Conservation (phyloP, 164 flowering plant species). For the Aristolochia californica region DNA sequence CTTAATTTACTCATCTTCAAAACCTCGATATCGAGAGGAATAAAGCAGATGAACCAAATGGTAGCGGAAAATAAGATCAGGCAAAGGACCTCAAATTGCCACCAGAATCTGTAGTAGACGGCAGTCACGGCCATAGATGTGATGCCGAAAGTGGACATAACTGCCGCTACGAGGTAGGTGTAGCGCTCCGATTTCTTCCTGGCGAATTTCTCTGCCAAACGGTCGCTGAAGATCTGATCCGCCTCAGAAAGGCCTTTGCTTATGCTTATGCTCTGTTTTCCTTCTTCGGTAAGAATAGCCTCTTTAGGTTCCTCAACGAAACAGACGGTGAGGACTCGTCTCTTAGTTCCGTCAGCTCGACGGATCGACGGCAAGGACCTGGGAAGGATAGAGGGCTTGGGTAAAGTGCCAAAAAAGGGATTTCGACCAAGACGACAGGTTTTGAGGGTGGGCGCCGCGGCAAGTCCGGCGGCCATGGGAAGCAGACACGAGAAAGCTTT, state of each 20-base stretch:
- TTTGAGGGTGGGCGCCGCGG: slow-evolving; percentile 23
- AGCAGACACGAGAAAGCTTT: not conserved
- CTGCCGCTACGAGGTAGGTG: slow-evolving; percentile 75
- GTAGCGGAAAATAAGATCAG: not conserved
- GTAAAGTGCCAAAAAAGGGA: slow-evolving; percentile 13
- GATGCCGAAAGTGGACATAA: slow-evolving; percentile 76
- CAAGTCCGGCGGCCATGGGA: slow-evolving; percentile 46
- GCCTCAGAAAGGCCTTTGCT: not conserved
- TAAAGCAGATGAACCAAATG: not conserved
- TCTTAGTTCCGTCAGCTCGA: not conserved
- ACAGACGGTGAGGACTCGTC: slow-evolving; percentile 24
- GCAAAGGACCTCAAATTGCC: slow-evolving; percentile 77
- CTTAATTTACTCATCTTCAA: no score
- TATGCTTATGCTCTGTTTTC: not conserved
- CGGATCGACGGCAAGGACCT: slow-evolving; percentile 5
- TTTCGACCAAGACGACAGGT: slow-evolving; percentile 13
- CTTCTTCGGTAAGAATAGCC: not conserved
- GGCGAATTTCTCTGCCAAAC: slow-evolving; percentile 38
- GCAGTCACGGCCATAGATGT: slow-evolving; percentile 76
- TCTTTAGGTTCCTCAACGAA: slow-evolving; percentile 37
- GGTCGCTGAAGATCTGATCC: slow-evolving; percentile 13
- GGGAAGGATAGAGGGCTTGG: slow-evolving; percentile 3
- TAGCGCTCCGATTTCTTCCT: slow-evolving; percentile 66
- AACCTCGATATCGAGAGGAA: not conserved
- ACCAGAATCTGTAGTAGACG: slow-evolving; percentile 72